phyloP scores from a whole-genome alignment of 2,329 filamentous ascomycete species.

The Epichloe sylvatica region DNA sequence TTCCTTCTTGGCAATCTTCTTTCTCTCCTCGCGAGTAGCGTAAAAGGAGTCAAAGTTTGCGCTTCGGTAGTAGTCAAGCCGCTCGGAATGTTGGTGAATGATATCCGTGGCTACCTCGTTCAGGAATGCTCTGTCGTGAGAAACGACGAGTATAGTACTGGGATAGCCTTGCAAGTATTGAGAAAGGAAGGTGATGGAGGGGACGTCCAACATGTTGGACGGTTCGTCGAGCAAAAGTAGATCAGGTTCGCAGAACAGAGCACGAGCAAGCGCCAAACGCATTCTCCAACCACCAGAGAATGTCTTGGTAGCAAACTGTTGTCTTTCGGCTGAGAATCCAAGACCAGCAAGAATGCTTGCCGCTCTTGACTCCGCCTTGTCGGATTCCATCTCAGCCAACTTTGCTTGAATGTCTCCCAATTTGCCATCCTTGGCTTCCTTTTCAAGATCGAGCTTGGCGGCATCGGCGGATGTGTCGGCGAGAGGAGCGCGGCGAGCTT shows the following conservation, averaged over 20 bases:
- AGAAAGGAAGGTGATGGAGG: slow-evolving; percentile 96
- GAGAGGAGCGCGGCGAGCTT: slow-evolving; percentile 61
- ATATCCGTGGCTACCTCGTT: slow-evolving; percentile 99
- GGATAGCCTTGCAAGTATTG: slow-evolving; percentile 91
- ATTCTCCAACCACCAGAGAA: slow-evolving; percentile 99
- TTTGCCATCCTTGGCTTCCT: slow-evolving; percentile 80
- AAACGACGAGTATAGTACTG: slow-evolving; percentile 89
- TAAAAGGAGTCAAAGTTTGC: slow-evolving; percentile 98
- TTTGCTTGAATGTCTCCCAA: slow-evolving; percentile 85
- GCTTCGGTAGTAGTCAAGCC: slow-evolving; percentile 95
- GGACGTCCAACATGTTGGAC: slow-evolving; percentile 99
- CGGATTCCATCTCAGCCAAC: slow-evolving; percentile 95
- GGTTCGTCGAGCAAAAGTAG: slow-evolving; percentile 93
- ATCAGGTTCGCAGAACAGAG: slow-evolving; percentile 95
- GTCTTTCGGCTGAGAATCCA: slow-evolving; percentile 85
- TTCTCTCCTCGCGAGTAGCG: slow-evolving; percentile 88
- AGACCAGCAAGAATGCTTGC: slow-evolving; percentile 94
- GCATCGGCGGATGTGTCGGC: slow-evolving; percentile 90
- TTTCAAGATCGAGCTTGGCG: slow-evolving; percentile 67
- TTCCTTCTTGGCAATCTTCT: slow-evolving; percentile 91
- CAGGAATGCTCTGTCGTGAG: slow-evolving; percentile 96
- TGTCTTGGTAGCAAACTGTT: slow-evolving; percentile 87
- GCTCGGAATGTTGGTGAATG: slow-evolving; percentile 92
- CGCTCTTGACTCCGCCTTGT: slow-evolving; percentile 90
- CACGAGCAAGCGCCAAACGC: slow-evolving; percentile 86